Base-by-base conservation (phyloP, 208 protist species). In the Phytomonas francai region DNA sequence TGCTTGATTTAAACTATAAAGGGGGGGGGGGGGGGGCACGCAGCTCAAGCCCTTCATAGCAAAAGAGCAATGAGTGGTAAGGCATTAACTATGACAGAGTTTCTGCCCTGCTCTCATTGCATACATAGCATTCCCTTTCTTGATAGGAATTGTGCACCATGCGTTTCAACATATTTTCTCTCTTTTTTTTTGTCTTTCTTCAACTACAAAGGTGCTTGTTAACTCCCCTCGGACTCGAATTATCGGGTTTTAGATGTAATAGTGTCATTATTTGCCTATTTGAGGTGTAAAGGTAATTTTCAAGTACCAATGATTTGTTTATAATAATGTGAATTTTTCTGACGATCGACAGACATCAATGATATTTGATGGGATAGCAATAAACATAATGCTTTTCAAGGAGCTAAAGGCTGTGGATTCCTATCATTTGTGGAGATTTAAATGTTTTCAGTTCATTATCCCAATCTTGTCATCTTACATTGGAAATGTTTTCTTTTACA, bases 1-100 rank as follows among this genome's bases (percentile, higher is more conserved):
- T 16, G 68, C 49, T 66, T 70, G 72, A 27, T 68, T 70, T 25
- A 61, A 36, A 49, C n/a, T 78, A 39, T 54, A 34, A 57, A 51
- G 68, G 54, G 68, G 16, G 25, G 19, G 25, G 45, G 45, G 19
- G 0, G 45, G 25, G 45, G 45, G 1, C 25, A 25, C 45, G 11
- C 16, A 54, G 45, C 11, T 25, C 19, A 54, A 54, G 16, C 45
- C 2, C 8, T 22, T 25, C 19, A 25, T 22, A 19, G 25, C 6
- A 54, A 54, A 54, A 54, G 45, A 54, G 22, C 6, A 22, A 54
- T 22, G 45, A 54, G 0, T 25, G 11, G 45, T 12, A 54, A 25
- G 25, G 22, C 8, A 54, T 54, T 54, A 54, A 54, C 19, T 7
- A 68, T 39, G 63, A 56, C 39, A 60, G 34, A 51, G 19, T 7